Percentiles rank a stretch among this genome's conserved stretches.
Evolutionary conservation across 2,329 filamentous ascomycete genomes (phyloP).

Genomic region (Cercospora zeina): DNA sequence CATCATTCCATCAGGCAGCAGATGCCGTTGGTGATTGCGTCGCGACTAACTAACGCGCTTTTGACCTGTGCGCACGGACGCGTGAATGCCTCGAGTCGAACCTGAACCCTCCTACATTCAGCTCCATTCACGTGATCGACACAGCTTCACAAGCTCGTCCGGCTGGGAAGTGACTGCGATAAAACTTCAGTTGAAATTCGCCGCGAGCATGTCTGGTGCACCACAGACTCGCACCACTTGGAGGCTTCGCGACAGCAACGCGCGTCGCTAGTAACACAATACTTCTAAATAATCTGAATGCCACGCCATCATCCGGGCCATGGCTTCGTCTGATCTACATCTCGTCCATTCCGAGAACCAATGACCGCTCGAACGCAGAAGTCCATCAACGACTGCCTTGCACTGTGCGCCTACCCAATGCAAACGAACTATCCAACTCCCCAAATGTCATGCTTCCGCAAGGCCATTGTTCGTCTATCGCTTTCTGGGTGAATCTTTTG

Average conservation of each 20-base stretch:
- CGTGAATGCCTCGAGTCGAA: neutral
- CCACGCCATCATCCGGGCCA: neutral
- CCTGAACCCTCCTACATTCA: neutral
- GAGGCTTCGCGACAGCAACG: too few species aligned
- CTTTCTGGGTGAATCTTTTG: neutral
- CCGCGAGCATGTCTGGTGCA: too few species aligned
- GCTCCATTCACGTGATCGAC: neutral
- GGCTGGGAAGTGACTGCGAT: too few species aligned
- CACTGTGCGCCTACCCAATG: neutral
- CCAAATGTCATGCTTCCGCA: neutral
- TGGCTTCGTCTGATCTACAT: neutral
- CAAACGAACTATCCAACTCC: neutral
- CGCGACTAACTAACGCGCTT: neutral
- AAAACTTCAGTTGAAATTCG: too few species aligned
- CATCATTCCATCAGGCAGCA: neutral
- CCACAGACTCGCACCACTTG: too few species aligned
- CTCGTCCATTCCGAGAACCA: neutral
- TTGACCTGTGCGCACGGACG: neutral
- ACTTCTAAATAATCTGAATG: neutral
- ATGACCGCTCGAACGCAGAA: slow-evolving; percentile 1
- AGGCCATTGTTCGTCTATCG: slow-evolving; percentile 4
- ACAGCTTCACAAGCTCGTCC: neutral
- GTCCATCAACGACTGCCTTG: neutral
- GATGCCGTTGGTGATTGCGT: neutral
- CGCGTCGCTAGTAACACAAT: neutral